phyloP scores from a whole-genome alignment of 2,329 filamentous ascomycete species.

The Xylaria sp. region DNA sequence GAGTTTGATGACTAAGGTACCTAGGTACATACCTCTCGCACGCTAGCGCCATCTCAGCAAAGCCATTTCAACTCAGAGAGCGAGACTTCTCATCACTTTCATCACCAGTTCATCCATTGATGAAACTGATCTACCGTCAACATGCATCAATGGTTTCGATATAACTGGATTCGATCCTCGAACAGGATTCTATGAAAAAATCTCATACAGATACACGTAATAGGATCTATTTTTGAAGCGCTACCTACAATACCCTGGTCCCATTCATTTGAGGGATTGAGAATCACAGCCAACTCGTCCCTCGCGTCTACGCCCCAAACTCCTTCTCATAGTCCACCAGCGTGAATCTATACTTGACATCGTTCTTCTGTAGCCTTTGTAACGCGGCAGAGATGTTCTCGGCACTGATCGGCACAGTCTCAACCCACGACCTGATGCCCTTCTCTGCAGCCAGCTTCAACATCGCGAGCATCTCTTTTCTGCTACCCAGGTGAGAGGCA shows the following conservation, averaged over 20 bases:
- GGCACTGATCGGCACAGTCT: conserved; percentile 67
- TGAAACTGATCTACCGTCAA: neutral
- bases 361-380: conserved; percentile 62
- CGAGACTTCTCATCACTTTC: neutral
- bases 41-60: neutral
- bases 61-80: neutral
- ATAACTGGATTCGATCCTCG: neutral
- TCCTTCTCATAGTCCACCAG: conserved; percentile 65
- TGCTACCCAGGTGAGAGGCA: conserved; percentile 64
- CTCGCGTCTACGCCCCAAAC: conserved; percentile 46
- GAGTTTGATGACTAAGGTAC: neutral
- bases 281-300: neutral
- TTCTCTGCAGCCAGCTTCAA: conserved; percentile 65
- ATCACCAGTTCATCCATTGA: neutral
- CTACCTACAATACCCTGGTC: neutral
- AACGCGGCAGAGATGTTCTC: conserved; percentile 66
- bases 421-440: conserved; percentile 64
- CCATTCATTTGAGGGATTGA: neutral
- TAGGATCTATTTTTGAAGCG: neutral
- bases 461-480: conserved; percentile 67
- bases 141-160: neutral
- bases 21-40: too few species aligned
- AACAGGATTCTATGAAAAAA: neutral
- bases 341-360: conserved; percentile 71
- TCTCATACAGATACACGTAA: neutral